phyloP scores from a whole-genome alignment of 192 early-diverging fungal genomes.

The Rhizophlyctis rosea region DNA sequence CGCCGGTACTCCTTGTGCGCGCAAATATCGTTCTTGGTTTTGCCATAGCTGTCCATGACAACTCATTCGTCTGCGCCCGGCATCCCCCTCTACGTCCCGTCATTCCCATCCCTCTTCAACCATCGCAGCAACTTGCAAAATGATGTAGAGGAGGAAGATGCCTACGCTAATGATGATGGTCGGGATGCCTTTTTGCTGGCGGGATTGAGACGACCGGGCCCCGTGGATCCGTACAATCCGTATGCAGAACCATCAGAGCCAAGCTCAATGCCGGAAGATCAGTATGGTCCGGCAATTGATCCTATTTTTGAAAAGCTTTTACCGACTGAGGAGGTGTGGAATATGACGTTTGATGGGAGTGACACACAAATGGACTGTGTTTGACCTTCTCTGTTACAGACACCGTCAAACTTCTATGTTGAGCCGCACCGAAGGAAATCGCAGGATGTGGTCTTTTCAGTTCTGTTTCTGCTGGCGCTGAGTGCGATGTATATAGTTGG shows the following conservation, averaged over 20 bases:
- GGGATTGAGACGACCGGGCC: background rate
- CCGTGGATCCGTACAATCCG: background rate
- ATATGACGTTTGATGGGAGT: background rate
- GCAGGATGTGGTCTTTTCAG: slow-evolving; percentile 13
- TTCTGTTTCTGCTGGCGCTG: slow-evolving; percentile 5
- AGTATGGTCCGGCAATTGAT: slow-evolving; percentile 1
- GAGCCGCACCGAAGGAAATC: background rate
- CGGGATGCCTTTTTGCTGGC: too few species aligned
- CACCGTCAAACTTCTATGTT: background rate
- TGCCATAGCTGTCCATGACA: too few species aligned
- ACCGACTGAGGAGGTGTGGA: background rate
- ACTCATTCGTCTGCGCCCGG: too few species aligned
- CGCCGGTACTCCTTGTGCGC: too few species aligned
- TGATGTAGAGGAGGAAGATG: too few species aligned
- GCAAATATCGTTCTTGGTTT: too few species aligned
- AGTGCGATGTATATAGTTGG: slow-evolving; percentile 7
- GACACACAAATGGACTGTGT: background rate
- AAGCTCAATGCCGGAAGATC: background rate
- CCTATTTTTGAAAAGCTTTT: slow-evolving; percentile 8
- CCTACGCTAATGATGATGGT: too few species aligned
- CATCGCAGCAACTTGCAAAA: too few species aligned
- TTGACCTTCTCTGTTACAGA: background rate
- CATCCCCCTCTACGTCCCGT: too few species aligned
- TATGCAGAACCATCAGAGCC: slow-evolving; percentile 2
- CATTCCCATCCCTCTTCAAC: too few species aligned